Percentiles rank a stretch among this genome's conserved stretches.
phyloP scores from a whole-genome alignment of 805 yeast genomes.

The Teunomyces cretensis region DNA sequence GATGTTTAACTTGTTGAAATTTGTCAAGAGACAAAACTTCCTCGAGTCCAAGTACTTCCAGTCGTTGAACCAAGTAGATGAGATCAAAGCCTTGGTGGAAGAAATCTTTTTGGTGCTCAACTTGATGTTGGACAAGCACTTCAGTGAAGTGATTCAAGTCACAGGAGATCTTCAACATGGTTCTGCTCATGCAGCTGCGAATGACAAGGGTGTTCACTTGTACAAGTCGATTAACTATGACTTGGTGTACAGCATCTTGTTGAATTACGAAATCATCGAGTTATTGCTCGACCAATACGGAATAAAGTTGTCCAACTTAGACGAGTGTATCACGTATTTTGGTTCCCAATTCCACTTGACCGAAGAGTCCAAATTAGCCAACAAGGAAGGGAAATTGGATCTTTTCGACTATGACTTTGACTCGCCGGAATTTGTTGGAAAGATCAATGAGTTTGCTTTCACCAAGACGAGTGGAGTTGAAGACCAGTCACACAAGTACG shows the following conservation, averaged over 20 bases:
- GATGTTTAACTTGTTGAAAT: conserved; percentile 29
- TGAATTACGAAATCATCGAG: conserved; percentile 21
- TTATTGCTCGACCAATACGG: conserved; percentile 15
- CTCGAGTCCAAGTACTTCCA: conserved; percentile 14
- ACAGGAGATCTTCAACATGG: conserved; percentile 9
- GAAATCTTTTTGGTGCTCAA: conserved; percentile 23
- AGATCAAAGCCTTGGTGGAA: conserved; percentile 20
- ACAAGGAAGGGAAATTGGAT: conserved; percentile 16
- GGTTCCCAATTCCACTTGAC: conserved; percentile 17
- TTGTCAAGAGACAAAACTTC: conserved; percentile 22
- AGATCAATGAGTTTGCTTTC: conserved; percentile 5
- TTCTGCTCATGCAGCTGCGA: not conserved
- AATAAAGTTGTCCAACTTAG: conserved; percentile 12
- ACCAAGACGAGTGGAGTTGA: not conserved
- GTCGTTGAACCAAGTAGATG: conserved; percentile 8
- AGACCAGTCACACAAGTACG: not conserved
- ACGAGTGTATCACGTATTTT: conserved; percentile 16
- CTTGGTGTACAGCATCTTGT: conserved; percentile 28
- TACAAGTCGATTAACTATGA: conserved; percentile 28
- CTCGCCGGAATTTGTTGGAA: conserved; percentile 17
- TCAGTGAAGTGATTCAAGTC: conserved; percentile 17
- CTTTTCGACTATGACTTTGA: conserved; percentile 26
- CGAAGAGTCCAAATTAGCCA: conserved; percentile 11
- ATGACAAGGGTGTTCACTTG: conserved; percentile 20
- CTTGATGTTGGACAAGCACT: conserved; percentile 15